phyloP scores from a whole-genome alignment of 768 basidiomycete genomes.

The Suillus placidus region DNA sequence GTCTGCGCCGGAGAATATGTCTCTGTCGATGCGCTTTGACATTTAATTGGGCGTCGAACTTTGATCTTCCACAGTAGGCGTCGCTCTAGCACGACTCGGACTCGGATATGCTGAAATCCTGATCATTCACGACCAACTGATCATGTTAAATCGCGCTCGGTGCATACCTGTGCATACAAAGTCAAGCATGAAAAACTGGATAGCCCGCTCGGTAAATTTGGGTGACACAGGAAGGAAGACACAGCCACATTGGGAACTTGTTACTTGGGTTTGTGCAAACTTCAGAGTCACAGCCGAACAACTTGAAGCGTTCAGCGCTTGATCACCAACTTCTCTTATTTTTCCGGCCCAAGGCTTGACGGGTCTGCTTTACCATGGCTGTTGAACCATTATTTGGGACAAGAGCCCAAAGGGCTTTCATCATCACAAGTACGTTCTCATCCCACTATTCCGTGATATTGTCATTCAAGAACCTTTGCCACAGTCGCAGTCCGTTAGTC shows the following conservation, averaged over 20 bases:
- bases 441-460: conserved; percentile 2
- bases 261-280: too few species aligned
- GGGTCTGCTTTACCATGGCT: conserved; percentile 51
- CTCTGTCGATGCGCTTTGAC: background rate
- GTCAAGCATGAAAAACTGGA: background rate
- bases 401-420: conserved; percentile 70
- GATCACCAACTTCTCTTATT: conserved; percentile 15
- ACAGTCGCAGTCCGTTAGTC: conserved; percentile 64
- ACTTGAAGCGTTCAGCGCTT: too few species aligned
- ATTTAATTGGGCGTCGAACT: background rate
- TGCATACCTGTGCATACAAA: background rate
- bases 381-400: conserved; percentile 74
- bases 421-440: conserved; percentile 60
- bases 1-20: background rate
- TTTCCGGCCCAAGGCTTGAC: conserved; percentile 18
- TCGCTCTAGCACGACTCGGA: background rate
- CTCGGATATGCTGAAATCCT: background rate
- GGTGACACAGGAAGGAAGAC: background rate
- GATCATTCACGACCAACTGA: background rate
- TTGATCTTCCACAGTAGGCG: background rate
- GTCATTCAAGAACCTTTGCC: conserved; percentile 12
- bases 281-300: background rate
- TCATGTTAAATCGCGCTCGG: background rate
- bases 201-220: background rate
- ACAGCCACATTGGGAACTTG: background rate